phyloP scores from a whole-genome alignment of 805 yeast genomes.

The Pichia scutulata region DNA sequence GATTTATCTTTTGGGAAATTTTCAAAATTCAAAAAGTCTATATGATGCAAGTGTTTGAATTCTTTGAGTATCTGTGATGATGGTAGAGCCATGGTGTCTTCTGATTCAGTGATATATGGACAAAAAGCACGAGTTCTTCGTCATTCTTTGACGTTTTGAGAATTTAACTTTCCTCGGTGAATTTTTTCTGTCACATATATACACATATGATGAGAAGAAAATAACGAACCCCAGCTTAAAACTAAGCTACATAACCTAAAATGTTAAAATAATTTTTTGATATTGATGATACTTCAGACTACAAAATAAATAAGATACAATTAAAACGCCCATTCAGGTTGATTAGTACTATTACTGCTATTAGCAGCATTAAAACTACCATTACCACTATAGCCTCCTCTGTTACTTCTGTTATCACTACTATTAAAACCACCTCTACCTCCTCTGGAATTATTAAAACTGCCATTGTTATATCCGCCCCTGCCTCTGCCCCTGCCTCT shows the following conservation, averaged over 20 bases:
- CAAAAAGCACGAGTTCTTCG: too few relatives aligned
- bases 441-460: conserved; percentile 34
- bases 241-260: neutral
- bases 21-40: neutral
- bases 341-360: neutral
- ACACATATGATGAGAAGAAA: too few relatives aligned
- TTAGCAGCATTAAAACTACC: neutral
- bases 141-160: too few relatives aligned
- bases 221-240: neutral
- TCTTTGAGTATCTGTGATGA: neutral
- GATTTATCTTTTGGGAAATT: neutral
- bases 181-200: too few relatives aligned
- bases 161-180: too few relatives aligned
- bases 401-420: conserved; percentile 17
- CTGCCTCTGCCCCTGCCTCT: conserved; percentile 17
- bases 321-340: conserved; percentile 23
- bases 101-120: too few relatives aligned
- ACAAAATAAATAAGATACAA: neutral
- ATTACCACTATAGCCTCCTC: conserved; percentile 10
- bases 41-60: neutral
- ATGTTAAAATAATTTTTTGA: too few relatives aligned
- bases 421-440: conserved; percentile 40
- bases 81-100: neutral
- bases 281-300: too few relatives aligned
- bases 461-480: conserved; percentile 5